phyloP scores from a whole-genome alignment of 2,329 filamentous ascomycete genomes.

The Botryosphaeria dothidea region DNA sequence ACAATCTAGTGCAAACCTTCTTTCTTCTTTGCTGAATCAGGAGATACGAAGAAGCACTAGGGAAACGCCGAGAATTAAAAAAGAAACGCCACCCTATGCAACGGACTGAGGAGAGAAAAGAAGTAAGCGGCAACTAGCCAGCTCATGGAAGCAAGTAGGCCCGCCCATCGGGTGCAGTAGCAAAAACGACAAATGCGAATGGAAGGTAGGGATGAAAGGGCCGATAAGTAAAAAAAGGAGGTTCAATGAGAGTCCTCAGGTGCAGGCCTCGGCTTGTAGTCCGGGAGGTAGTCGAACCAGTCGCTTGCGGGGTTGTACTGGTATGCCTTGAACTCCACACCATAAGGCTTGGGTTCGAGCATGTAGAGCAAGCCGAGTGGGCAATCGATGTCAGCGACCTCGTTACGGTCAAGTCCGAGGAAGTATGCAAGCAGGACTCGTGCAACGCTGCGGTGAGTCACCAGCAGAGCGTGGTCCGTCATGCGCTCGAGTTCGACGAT shows the following conservation, averaged over 20 bases:
- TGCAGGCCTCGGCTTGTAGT: constrained; percentile 66
- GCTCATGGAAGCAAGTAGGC: not conserved
- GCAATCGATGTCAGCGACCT: constrained; percentile 92
- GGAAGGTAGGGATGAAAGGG: not conserved
- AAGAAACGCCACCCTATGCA: not conserved
- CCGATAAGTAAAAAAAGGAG: not conserved
- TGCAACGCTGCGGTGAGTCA: constrained; percentile 89
- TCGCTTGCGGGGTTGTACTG: constrained; percentile 76
- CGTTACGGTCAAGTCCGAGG: constrained; percentile 83
- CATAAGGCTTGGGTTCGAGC: constrained; percentile 96
- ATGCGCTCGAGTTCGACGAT: constrained; percentile 97
- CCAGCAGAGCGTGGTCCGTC: constrained; percentile 89
- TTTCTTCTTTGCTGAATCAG: not conserved
- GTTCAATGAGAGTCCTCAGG: not conserved
- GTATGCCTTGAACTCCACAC: constrained; percentile 95
- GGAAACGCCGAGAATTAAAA: not conserved
- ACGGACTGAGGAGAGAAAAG: not conserved
- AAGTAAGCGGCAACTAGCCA: not conserved
- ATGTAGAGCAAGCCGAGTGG: constrained; percentile 92
- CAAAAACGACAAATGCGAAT: constrained; percentile 13
- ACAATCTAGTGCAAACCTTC: not conserved
- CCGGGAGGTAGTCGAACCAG: constrained; percentile 83
- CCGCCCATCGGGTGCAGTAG: not conserved
- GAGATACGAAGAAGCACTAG: not conserved
- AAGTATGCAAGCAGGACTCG: constrained; percentile 96